Evolutionary conservation across 768 basidiomycete species (phyloP).

Genomic region (Mycena olivaceomarginata): DNA sequence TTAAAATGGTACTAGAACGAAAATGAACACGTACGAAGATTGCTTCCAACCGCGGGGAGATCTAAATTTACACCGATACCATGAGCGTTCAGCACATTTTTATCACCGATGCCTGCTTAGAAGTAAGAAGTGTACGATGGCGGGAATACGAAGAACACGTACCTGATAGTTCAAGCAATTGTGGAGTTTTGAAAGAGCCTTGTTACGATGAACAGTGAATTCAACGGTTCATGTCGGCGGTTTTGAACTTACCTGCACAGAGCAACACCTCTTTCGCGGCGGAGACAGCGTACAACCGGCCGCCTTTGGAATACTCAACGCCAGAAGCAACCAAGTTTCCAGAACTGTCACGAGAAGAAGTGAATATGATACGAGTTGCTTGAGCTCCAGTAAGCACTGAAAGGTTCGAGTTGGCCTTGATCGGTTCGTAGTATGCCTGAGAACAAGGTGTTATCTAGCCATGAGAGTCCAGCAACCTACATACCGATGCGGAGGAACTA

Average conservation of each 20-base stretch:
- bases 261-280: slow-evolving; percentile 68
- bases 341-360: slow-evolving; percentile 1
- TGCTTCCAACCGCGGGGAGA: slow-evolving; percentile 64
- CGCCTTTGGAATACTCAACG: slow-evolving; percentile 46
- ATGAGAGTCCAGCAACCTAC: not conserved
- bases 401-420: slow-evolving; percentile 60
- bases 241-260: slow-evolving; percentile 53
- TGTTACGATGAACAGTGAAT: not conserved
- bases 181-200: slow-evolving; percentile 55
- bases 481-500: slow-evolving; percentile 26
- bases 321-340: slow-evolving; percentile 42
- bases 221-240: no score
- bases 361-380: slow-evolving; percentile 47
- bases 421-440: slow-evolving; percentile 72
- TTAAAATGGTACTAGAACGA: no score
- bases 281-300: slow-evolving; percentile 40
- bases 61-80: slow-evolving; percentile 57
- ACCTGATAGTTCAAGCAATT: slow-evolving; percentile 55
- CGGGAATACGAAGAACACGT: not conserved
- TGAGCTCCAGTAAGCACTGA: slow-evolving; percentile 48
- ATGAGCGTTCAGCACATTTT: slow-evolving; percentile 27
- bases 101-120: slow-evolving; percentile 15
- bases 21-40: slow-evolving; percentile 56
- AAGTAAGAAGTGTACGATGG: not conserved
- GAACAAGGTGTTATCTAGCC: no score